Conservation (phyloP, 2,329 filamentous ascomycete species). For the Alternaria hordeiaustralica region DNA sequence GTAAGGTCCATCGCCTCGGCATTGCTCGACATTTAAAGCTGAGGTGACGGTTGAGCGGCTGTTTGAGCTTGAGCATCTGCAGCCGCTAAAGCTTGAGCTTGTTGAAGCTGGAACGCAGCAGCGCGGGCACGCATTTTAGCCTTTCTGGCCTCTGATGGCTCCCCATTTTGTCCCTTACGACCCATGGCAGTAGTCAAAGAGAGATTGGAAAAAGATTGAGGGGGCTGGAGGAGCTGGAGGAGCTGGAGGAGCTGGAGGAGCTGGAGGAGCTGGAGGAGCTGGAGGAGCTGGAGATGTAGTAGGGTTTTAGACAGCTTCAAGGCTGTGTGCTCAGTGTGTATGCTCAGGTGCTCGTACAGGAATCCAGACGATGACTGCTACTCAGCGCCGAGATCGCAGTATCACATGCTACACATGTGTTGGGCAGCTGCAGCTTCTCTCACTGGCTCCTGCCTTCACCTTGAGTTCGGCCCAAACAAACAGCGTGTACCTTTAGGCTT, state of each 20-base stretch:
- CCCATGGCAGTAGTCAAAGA: neutral
- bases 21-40: neutral
- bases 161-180: neutral
- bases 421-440: neutral
- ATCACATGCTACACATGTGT: neutral
- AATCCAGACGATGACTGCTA: neutral
- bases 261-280: too few relatives aligned
- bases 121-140: neutral
- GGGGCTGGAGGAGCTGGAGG: neutral
- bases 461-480: conserved; percentile 6
- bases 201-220: neutral
- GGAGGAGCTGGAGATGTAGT: neutral
- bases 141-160: neutral
- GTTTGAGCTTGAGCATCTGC: neutral
- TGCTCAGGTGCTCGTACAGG: neutral
- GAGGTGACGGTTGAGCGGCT: neutral
- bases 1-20: neutral
- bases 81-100: neutral
- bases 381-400: neutral
- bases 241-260: too few relatives aligned
- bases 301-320: neutral
- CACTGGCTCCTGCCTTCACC: conserved; percentile 10
- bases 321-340: neutral
- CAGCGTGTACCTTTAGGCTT: neutral
- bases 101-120: neutral